These are phyloP conservation scores for Pleurotus pulmonarius DNA, from an alignment of 768 basidiomycete species.

Conservation along the genomic window DNA sequence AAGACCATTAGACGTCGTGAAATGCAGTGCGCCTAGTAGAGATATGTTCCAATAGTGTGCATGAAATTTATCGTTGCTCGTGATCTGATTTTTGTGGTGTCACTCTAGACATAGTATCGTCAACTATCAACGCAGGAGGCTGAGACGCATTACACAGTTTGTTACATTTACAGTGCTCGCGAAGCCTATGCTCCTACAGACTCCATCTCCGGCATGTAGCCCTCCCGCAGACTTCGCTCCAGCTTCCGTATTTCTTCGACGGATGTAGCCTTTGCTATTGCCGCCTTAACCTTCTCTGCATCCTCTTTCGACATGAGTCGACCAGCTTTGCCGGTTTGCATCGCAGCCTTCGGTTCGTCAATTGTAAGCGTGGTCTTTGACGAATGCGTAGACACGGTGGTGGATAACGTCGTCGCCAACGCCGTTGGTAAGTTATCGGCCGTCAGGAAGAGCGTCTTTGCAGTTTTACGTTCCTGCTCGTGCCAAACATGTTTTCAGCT, in stretches of 20 bases:
- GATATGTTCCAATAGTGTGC: too few species aligned
- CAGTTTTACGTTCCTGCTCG: conserved; percentile 73
- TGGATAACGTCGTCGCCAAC: conserved; percentile 74
- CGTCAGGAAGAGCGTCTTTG: conserved; percentile 76
- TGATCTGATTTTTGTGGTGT: too few species aligned
- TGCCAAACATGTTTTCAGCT: conserved; percentile 10
- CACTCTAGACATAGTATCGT: too few species aligned
- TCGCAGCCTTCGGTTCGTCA: conserved; percentile 70
- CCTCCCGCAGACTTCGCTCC: conserved; percentile 80
- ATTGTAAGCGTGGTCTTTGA: conserved; percentile 61
- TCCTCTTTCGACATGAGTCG: conserved; percentile 91
- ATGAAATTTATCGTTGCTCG: neutral
- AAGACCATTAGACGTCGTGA: neutral
- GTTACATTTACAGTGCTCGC: conserved; percentile 13
- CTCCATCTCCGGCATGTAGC: conserved; percentile 77
- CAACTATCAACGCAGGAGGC: too few species aligned
- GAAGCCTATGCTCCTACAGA: conserved; percentile 62
- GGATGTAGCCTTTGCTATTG: conserved; percentile 87
- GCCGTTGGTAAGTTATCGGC: conserved; percentile 73
- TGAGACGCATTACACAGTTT: conserved; percentile 15
- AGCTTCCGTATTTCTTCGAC: conserved; percentile 84
- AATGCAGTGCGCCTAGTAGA: too few species aligned
- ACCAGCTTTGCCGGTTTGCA: conserved; percentile 65
- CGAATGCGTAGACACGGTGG: conserved; percentile 64
- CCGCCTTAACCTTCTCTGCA: conserved; percentile 79